A percentile compares a stretch with the other conserved stretches of the same genome.
Evolutionary conservation across 805 yeast species (phyloP).

Genomic region (Ascoidea asiatica): DNA sequence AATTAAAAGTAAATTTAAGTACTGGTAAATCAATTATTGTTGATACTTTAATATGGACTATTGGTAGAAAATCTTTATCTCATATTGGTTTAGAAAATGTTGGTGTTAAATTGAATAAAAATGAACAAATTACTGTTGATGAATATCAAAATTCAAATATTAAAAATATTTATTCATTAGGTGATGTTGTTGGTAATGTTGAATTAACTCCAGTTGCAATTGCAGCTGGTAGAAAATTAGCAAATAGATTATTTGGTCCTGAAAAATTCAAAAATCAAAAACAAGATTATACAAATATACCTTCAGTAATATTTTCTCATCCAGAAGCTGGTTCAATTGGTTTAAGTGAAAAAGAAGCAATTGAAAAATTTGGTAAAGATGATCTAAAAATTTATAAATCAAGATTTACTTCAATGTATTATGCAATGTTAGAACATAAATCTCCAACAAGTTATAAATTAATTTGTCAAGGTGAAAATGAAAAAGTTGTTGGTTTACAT

Average conservation of each 20-base stretch:
- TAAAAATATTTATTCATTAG: constrained; percentile 66
- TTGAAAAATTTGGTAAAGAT: constrained; percentile 63
- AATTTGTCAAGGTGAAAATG: constrained; percentile 64
- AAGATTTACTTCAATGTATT: constrained; percentile 83
- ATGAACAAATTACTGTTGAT: constrained; percentile 62
- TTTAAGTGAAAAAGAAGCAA: constrained; percentile 65
- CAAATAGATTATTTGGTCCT: constrained; percentile 87
- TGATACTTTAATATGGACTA: constrained; percentile 83
- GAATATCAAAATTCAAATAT: constrained; percentile 78
- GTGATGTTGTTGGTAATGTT: constrained; percentile 87
- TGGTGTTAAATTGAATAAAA: constrained; percentile 49
- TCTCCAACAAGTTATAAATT: constrained; percentile 82
- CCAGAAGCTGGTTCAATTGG: constrained; percentile 98
- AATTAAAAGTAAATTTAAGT: constrained; percentile 32
- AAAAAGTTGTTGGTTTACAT: constrained; percentile 92
- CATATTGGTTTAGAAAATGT: constrained; percentile 67
- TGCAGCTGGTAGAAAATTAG: constrained; percentile 91
- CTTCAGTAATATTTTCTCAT: constrained; percentile 95
- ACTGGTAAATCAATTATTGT: constrained; percentile 45
- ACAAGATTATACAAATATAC: constrained; percentile 76
- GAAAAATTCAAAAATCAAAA: constrained; percentile 55
- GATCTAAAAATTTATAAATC: constrained; percentile 73
- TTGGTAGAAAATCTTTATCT: constrained; percentile 74
- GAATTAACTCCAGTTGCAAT: constrained; percentile 98
- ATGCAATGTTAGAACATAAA: constrained; percentile 71